Base-by-base conservation (phyloP, 1,284 basidiomycete genomes). In the Erythrobasidium hasegawianum region DNA sequence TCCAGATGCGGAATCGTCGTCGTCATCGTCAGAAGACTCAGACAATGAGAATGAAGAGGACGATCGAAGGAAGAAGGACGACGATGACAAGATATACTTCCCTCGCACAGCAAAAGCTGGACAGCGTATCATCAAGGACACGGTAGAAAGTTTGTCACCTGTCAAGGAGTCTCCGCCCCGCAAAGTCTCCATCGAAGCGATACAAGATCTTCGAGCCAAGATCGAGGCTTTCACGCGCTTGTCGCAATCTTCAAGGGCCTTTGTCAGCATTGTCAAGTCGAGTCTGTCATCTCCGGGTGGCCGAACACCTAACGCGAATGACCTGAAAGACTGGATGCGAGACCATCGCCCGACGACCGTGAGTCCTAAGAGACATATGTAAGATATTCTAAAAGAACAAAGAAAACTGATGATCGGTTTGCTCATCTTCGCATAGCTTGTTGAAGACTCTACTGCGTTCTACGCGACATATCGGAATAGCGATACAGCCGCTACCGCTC, bases 361-460 rank as follows among this genome's bases (percentile, higher is more conserved):
- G n/a, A n/a, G n/a, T n/a, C n/a, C n/a, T n/a, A n/a, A n/a, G n/a
- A n/a, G n/a, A n/a, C n/a, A n/a, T n/a, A n/a, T n/a, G n/a, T n/a
- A n/a, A n/a, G n/a, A n/a, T n/a, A n/a, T n/a, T n/a, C n/a, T n/a
- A n/a, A n/a, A n/a, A n/a, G n/a, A n/a, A n/a, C n/a, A n/a, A n/a
- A n/a, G n/a, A n/a, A n/a, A n/a, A n/a, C n/a, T n/a, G n/a, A n/a
- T n/a, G n/a, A n/a, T n/a, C n/a, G n/a, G n/a, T n/a, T n/a, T n/a
- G n/a, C n/a, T n/a, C n/a, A n/a, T n/a, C n/a, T n/a, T n/a, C n/a
- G n/a, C n/a, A n/a, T n/a, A 75, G 71, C 70, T 78, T 3, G 68
- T 73, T 16, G 70, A 71, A 53, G 75, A 78, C 55, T 67, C 70
- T 1, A 43, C 64, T 10, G 76, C 74, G 33, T 78, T 73, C 75